These are phyloP conservation scores for Stygiomarasmius scandens DNA, from an alignment of 1,284 basidiomycete genomes.

Conservation along the genomic window DNA sequence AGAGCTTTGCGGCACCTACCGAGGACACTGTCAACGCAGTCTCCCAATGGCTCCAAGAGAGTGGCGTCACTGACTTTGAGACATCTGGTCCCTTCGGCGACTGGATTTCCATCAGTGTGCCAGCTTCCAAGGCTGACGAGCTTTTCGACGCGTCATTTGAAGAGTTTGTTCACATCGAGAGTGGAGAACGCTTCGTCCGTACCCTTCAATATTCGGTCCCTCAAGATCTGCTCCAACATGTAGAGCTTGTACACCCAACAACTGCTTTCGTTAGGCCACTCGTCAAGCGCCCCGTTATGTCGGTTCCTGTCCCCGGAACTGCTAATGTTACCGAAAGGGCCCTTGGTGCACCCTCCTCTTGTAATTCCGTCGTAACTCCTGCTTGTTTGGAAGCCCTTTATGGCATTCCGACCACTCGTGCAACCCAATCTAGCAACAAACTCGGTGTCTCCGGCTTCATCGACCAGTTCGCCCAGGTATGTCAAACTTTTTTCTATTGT, in stretches of 20 bases:
- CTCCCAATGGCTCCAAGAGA: conserved; percentile 37
- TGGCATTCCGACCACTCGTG: conserved; percentile 32
- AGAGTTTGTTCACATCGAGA: conserved; percentile 37
- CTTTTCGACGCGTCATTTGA: conserved; percentile 42
- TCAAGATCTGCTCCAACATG: conserved; percentile 34
- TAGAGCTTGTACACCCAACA: conserved; percentile 45
- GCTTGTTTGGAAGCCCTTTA: conserved; percentile 32
- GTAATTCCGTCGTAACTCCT: conserved; percentile 26
- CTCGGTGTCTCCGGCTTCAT: conserved; percentile 36
- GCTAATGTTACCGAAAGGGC: conserved; percentile 21
- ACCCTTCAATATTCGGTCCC: conserved; percentile 48
- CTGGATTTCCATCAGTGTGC: conserved; percentile 41
- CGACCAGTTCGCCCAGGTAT: conserved; percentile 27
- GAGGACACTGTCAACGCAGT: conserved; percentile 37
- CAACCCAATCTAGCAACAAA: conserved; percentile 29
- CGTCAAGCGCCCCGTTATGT: conserved; percentile 17
- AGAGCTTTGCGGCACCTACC: conserved; percentile 37
- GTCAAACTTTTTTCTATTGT: neutral
- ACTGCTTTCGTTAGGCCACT: conserved; percentile 23
- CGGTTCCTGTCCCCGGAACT: conserved; percentile 12
- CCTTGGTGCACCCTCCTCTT: conserved; percentile 22
- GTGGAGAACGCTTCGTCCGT: conserved; percentile 32
- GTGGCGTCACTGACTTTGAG: conserved; percentile 33
- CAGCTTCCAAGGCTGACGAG: conserved; percentile 39
- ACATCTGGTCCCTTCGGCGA: conserved; percentile 38